A percentile compares a stretch with the other conserved stretches of the same genome.
Conservation (phyloP, 352 stramenopile species). For the Phytophthora fragariaefolia region DNA sequence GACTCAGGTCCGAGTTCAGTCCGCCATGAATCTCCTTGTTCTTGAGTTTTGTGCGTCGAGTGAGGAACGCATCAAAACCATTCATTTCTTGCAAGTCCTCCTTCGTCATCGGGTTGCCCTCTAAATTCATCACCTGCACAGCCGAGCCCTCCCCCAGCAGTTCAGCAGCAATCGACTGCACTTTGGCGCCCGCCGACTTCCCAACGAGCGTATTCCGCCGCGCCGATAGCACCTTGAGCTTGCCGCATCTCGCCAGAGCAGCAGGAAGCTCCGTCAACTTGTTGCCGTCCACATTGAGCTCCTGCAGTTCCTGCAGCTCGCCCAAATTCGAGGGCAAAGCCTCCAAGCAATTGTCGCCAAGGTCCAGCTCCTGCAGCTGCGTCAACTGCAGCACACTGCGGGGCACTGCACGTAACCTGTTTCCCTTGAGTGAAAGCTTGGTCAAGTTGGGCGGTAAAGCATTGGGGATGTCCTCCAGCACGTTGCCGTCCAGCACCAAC, state of each 20-base stretch:
- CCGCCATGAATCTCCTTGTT: slow-evolving; percentile 90
- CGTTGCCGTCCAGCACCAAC: slow-evolving; percentile 80
- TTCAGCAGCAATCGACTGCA: slow-evolving; percentile 62
- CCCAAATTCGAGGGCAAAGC: slow-evolving; percentile 53
- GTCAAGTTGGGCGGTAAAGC: slow-evolving; percentile 71
- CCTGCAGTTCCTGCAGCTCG: slow-evolving; percentile 60
- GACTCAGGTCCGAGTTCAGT: slow-evolving; percentile 76
- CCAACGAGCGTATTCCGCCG: slow-evolving; percentile 59
- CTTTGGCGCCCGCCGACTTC: slow-evolving; percentile 7
- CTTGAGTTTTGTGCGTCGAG: slow-evolving; percentile 79
- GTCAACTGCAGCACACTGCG: slow-evolving; percentile 50
- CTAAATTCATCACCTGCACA: slow-evolving; percentile 85
- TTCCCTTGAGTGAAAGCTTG: slow-evolving; percentile 80
- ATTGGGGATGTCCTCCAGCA: slow-evolving; percentile 59
- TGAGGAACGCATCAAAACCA: slow-evolving; percentile 76
- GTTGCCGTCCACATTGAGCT: slow-evolving; percentile 77
- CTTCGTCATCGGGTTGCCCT: slow-evolving; percentile 84
- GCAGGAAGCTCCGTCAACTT: slow-evolving; percentile 48
- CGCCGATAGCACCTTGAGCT: slow-evolving; percentile 80
- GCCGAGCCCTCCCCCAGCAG: slow-evolving; percentile 57
- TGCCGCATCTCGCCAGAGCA: slow-evolving; percentile 57
- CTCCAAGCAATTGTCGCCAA: slow-evolving; percentile 65
- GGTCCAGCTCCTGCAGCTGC: slow-evolving; percentile 72
- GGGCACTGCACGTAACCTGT: slow-evolving; percentile 56
- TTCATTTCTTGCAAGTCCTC: slow-evolving; percentile 80